phyloP scores from a whole-genome alignment of 2,329 filamentous ascomycete genomes.

The Sclerotinia trifoliorum region DNA sequence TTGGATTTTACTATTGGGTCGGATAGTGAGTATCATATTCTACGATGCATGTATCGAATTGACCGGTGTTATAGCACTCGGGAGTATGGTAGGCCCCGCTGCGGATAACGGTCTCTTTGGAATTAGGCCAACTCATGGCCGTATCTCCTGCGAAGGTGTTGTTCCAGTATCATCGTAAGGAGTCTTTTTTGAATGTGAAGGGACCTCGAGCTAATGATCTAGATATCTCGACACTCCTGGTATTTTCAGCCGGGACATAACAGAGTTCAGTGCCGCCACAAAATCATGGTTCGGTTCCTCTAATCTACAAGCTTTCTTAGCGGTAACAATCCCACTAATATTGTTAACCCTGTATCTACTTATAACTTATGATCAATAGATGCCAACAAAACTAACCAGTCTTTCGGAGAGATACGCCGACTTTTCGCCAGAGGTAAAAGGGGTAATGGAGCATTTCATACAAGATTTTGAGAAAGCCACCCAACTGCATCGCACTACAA shows the following conservation, averaged over 20 bases:
- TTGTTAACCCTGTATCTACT: background rate
- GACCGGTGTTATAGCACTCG: constrained; percentile 16
- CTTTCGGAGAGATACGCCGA: background rate
- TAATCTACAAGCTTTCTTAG: background rate
- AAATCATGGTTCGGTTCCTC: constrained; percentile 20
- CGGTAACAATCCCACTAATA: background rate
- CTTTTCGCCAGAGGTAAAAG: background rate
- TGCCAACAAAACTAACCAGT: constrained; percentile 4
- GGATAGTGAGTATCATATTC: constrained; percentile 39
- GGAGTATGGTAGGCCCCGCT: constrained; percentile 31
- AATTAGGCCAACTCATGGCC: constrained; percentile 25
- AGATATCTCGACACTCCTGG: constrained; percentile 31
- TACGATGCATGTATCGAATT: background rate
- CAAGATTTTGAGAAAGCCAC: constrained; percentile 16
- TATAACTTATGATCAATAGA: background rate
- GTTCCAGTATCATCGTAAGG: constrained; percentile 26
- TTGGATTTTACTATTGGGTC: constrained; percentile 51
- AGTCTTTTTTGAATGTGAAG: no score
- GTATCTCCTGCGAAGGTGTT: constrained; percentile 23
- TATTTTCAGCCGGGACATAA: constrained; percentile 27
- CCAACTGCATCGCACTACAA: background rate
- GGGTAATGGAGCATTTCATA: constrained; percentile 19
- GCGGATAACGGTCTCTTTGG: constrained; percentile 28
- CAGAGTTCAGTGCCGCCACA: constrained; percentile 14
- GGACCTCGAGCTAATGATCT: background rate